These are phyloP conservation scores for Euphorbia peplus DNA, from an alignment of 345 rosid genomes.

Conservation along the genomic window DNA sequence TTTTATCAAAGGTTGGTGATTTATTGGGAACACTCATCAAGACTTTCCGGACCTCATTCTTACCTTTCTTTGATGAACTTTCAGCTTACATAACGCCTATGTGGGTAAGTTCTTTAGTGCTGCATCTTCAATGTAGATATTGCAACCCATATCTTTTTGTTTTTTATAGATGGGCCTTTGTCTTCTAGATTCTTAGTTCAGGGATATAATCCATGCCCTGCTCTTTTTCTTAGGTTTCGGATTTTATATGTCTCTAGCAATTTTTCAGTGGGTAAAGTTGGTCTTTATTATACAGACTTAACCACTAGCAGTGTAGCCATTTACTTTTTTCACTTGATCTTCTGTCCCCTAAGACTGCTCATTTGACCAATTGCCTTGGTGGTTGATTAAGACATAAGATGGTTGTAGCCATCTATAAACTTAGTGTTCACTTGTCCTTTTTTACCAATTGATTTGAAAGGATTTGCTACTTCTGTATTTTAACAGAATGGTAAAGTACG, in stretches of 20 bases:
- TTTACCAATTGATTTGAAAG: background rate
- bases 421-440: background rate
- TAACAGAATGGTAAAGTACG: background rate
- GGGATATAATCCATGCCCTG: background rate
- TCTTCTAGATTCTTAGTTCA: background rate
- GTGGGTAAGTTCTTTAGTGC: constrained; percentile 73
- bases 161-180: background rate
- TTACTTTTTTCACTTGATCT: background rate
- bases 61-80: constrained; percentile 87
- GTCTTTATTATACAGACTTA: background rate
- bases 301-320: background rate
- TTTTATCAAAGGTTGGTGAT: constrained; percentile 69
- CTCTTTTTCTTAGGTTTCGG: background rate
- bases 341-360: background rate
- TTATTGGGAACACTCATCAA: constrained; percentile 89
- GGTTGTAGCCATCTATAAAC: background rate
- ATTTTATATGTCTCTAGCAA: background rate
- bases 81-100: constrained; percentile 89
- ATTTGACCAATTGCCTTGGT: background rate
- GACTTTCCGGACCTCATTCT: constrained; percentile 78
- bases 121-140: background rate
- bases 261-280: background rate
- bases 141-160: background rate
- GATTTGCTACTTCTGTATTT: background rate
- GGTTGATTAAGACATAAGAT: background rate